Conservation (phyloP, 345 rosid genomes). For the Eucalyptus globulus region DNA sequence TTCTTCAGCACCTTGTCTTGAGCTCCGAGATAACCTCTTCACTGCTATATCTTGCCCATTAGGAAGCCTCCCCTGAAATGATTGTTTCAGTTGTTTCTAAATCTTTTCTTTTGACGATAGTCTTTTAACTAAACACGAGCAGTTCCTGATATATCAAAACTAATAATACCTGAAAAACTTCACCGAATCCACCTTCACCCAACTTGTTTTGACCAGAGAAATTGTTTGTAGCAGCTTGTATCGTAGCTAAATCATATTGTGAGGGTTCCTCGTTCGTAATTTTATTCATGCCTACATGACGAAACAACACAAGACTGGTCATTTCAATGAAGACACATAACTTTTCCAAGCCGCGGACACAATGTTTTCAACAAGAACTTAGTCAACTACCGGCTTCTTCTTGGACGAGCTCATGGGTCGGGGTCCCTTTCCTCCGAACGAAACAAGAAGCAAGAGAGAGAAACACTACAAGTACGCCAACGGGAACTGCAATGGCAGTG, state of each 20-base stretch:
- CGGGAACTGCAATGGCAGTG: not conserved
- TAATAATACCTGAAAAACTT: not conserved
- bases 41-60: too few relatives aligned
- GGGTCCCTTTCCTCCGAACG: not conserved
- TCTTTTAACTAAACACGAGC: not conserved
- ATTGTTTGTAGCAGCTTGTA: not conserved
- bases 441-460: not conserved
- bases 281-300: not conserved
- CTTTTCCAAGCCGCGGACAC: not conserved
- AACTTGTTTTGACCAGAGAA: not conserved
- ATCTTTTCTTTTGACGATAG: not conserved
- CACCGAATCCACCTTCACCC: not conserved
- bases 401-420: not conserved
- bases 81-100: too few relatives aligned
- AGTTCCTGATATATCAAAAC: not conserved
- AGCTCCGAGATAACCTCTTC: too few relatives aligned
- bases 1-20: too few relatives aligned
- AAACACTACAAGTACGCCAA: conserved; percentile 1
- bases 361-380: not conserved
- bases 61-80: too few relatives aligned
- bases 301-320: not conserved
- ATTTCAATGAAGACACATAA: not conserved
- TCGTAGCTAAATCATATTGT: not conserved
- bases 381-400: not conserved
- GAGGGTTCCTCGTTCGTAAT: not conserved